Evolutionary conservation across 768 basidiomycete species (phyloP).

Genomic region (Nidularia pulvinata): DNA sequence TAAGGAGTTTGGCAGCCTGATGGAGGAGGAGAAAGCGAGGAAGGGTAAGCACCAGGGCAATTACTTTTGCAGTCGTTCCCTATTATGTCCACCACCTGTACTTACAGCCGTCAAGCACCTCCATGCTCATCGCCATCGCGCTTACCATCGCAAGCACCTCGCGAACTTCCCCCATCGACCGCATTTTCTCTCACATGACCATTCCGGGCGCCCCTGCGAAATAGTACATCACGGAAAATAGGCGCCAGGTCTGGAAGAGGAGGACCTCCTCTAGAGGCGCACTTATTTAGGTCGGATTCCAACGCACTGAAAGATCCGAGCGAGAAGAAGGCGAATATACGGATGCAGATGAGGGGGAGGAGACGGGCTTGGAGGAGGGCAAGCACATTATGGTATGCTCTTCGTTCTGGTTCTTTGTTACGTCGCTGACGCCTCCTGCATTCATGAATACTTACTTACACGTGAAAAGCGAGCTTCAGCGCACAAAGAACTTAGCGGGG

Average conservation of each 20-base stretch:
- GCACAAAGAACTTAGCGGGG: slow-evolving; percentile 66
- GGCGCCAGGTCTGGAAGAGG: slow-evolving; percentile 7
- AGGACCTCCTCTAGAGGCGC: slow-evolving; percentile 28
- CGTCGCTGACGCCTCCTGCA: neutral
- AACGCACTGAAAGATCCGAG: neutral
- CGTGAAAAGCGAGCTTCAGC: slow-evolving; percentile 58
- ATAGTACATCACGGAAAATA: slow-evolving; percentile 58
- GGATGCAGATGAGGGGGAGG: slow-evolving; percentile 1
- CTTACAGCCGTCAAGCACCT: slow-evolving; percentile 75
- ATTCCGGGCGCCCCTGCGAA: slow-evolving; percentile 71
- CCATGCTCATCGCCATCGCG: slow-evolving; percentile 82
- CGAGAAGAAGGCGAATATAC: slow-evolving; percentile 1
- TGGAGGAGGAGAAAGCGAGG: too few species aligned
- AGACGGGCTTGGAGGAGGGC: neutral
- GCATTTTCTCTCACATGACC: slow-evolving; percentile 71
- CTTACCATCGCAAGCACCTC: slow-evolving; percentile 89
- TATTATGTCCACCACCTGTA: too few species aligned
- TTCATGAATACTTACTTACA: slow-evolving; percentile 32
- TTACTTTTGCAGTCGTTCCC: too few species aligned
- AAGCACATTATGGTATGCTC: slow-evolving; percentile 12
- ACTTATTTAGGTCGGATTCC: slow-evolving; percentile 24
- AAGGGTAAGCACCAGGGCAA: too few species aligned
- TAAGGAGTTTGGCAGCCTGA: too few species aligned
- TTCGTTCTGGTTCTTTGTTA: slow-evolving; percentile 10
- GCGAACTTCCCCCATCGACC: slow-evolving; percentile 77